Evolutionary conservation across 2,329 filamentous ascomycete genomes (phyloP).

Genomic region (Sclerotinia sclerotiorum): DNA sequence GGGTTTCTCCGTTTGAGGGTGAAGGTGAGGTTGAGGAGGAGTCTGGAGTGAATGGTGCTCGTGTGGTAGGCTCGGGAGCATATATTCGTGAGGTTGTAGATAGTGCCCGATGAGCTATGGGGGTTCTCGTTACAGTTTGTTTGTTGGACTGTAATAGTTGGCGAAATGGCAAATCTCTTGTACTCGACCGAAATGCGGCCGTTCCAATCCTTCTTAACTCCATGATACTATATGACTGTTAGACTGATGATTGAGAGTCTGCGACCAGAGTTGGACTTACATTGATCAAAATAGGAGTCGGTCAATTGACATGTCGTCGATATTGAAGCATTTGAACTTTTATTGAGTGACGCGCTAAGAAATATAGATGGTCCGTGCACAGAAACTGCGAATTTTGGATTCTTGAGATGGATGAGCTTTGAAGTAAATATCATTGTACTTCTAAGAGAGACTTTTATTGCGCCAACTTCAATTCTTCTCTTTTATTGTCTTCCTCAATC

Average conservation of each 20-base stretch:
- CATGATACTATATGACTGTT: constrained; percentile 35
- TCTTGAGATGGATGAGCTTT: neutral
- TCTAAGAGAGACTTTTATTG: neutral
- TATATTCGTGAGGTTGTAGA: constrained; percentile 12
- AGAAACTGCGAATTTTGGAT: constrained; percentile 2
- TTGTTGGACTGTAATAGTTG: neutral
- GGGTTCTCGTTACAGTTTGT: constrained; percentile 8
- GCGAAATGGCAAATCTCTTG: neutral
- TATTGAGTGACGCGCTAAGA: constrained; percentile 22
- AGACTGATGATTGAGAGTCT: constrained; percentile 20
- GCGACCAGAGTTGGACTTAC: constrained; percentile 29
- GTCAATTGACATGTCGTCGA: constrained; percentile 31
- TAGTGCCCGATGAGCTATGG: constrained; percentile 4
- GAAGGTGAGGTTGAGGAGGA: neutral
- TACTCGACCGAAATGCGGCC: constrained; percentile 8
- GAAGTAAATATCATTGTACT: neutral
- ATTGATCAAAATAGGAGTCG: constrained; percentile 23
- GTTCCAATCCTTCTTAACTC: constrained; percentile 37
- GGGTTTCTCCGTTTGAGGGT: neutral
- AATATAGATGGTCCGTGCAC: constrained; percentile 20
- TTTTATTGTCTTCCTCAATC: neutral
- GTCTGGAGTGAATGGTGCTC: neutral
- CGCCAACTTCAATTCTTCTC: constrained; percentile 5
- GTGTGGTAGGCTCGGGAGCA: constrained; percentile 6
- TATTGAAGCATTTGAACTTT: constrained; percentile 14